Conservation (phyloP, 2,329 filamentous ascomycete genomes). For the Esteya vermicola region DNA sequence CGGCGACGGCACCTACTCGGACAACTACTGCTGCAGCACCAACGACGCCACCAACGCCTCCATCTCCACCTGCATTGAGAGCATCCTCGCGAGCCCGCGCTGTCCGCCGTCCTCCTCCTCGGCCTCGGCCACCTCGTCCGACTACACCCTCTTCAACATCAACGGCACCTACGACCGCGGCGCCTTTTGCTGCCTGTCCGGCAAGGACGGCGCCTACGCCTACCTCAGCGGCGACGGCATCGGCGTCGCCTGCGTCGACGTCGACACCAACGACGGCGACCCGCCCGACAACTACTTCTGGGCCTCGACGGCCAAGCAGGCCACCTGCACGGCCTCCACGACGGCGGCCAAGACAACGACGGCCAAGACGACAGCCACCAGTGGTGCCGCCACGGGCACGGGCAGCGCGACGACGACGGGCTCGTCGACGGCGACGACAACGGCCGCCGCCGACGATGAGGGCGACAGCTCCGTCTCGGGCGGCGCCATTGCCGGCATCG, state of each 20-base stretch:
- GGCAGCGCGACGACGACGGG: neutral
- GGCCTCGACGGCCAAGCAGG: neutral
- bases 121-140: neutral
- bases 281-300: neutral
- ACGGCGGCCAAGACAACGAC: neutral
- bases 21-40: neutral
- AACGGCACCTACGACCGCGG: neutral
- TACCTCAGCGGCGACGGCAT: neutral
- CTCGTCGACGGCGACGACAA: neutral
- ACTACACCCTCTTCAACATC: neutral
- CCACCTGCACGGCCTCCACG: neutral
- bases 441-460: neutral
- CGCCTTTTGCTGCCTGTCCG: neutral
- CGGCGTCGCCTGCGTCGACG: neutral
- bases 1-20: neutral
- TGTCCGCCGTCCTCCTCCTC: no score
- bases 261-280: neutral
- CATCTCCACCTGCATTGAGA: neutral
- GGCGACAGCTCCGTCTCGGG: neutral
- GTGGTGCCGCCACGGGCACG: no score
- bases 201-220: neutral
- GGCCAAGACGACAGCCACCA: neutral
- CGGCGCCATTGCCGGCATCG: neutral
- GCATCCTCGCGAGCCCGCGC: neutral
- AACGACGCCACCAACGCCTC: neutral